phyloP scores from a whole-genome alignment of 106 monocot genomes.

The Allium fistulosum region DNA sequence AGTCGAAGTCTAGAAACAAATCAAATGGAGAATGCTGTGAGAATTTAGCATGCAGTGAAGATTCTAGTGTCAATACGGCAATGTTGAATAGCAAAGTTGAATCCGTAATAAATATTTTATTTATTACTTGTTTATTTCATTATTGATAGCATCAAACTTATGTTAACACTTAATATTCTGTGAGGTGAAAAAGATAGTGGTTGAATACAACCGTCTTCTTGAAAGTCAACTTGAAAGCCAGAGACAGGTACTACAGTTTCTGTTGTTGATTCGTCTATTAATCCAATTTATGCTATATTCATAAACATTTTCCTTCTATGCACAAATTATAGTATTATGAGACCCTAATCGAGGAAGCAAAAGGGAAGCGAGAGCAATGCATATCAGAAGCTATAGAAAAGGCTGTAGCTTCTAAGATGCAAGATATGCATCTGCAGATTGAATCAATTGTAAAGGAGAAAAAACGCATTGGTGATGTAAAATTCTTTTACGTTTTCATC shows the following conservation, averaged over 20 bases:
- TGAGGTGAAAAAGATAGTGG: constrained; percentile 47
- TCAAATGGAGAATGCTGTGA: constrained; percentile 30
- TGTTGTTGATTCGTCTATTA: no score
- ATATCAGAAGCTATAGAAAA: constrained; percentile 66
- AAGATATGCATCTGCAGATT: constrained; percentile 53
- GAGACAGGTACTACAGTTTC: constrained; percentile 41
- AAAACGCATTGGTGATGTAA: constrained; percentile 52
- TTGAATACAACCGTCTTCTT: constrained; percentile 78
- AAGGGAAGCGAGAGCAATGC: constrained; percentile 35
- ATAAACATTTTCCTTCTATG: neutral
- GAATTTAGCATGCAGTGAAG: constrained; percentile 44
- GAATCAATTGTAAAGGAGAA: constrained; percentile 51
- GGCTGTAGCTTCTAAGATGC: constrained; percentile 48
- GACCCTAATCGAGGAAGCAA: constrained; percentile 51
- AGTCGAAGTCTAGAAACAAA: constrained; percentile 31
- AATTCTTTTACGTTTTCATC: neutral
- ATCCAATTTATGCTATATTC: neutral
- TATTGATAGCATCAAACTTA: no score
- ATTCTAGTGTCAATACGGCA: constrained; percentile 47
- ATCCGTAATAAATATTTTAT: constrained; percentile 32
- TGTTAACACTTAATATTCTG: neutral
- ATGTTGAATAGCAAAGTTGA: constrained; percentile 76
- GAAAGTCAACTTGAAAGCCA: constrained; percentile 78
- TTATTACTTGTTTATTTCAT: neutral
- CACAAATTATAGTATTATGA: constrained; percentile 71